Evolutionary conservation across 768 basidiomycete genomes (phyloP), one percentile per base, ranked within the genome.

Genomic region (Gautieria morchelliformis): DNA sequence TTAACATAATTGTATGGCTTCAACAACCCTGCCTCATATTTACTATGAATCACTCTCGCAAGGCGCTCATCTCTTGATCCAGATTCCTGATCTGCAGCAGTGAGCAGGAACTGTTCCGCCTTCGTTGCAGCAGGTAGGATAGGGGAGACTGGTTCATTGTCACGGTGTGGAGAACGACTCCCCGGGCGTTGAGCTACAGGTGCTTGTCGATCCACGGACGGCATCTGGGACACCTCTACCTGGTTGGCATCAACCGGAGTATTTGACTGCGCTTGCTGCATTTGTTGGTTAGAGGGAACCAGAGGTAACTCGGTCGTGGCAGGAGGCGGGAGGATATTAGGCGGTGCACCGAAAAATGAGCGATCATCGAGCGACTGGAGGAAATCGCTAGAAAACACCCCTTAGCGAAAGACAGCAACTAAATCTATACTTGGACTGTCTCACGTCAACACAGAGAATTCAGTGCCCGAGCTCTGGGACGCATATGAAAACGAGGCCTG

Each of bases 1-100:
- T 93, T 93, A 51, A 93, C 92, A 63, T 97, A 96, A 70, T 97
- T 94, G 65, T 95, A 96, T 3, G 95, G 95, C 66, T 91, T 93
- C 62, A 97, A 72, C 44, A 98, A 69, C 0, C 94, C 95, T 2
- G 95, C 95, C 66, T 98, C 94, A 70, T 96, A 97, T 71, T 97
- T 98, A 65, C 89, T 92, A 62, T 88, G 81, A 63, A 97, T 98
- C 62, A 97, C 95, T 58, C 89, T 79, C 62, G 86, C 89, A 52
- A 98, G 71, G 1, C 94, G 83, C 63, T 95, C 90, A 63, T 94
- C 89, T 44, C 95, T 77, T 22, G 92, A 87, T 0, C 94, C 94
- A 1, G 87, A 81, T 54, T 88, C 89, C 65, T 96, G 94, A 69
- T 97, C 95, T 0, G 95, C 95, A 4, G 95, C 94, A 0, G 91